phyloP scores from a whole-genome alignment of 768 basidiomycete genomes.

The Rhodosporidiobolus odoratus region DNA sequence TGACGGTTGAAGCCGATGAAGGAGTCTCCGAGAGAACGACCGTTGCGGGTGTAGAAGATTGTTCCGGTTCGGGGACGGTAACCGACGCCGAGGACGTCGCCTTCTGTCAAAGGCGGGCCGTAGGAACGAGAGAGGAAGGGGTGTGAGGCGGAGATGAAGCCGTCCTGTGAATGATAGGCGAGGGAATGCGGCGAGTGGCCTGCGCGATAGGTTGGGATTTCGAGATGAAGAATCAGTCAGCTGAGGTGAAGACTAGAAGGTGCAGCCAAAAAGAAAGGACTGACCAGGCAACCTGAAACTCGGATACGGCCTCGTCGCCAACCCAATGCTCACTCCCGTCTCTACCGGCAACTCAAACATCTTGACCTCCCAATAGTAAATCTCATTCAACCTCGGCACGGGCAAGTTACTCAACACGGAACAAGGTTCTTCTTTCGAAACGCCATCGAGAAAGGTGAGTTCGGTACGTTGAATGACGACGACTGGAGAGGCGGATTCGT shows the following conservation, averaged over 20 bases:
- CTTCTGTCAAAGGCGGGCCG: constrained; percentile 79
- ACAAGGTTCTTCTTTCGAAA: constrained; percentile 78
- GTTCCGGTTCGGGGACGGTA: constrained; percentile 94
- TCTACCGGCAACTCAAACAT: constrained; percentile 90
- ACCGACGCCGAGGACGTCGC: constrained; percentile 91
- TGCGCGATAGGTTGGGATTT: constrained; percentile 52
- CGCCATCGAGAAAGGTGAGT: constrained; percentile 76
- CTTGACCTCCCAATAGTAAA: constrained; percentile 99
- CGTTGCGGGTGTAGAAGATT: constrained; percentile 98
- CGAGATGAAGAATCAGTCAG: neutral
- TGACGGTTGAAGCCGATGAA: constrained; percentile 80
- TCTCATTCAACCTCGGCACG: constrained; percentile 93
- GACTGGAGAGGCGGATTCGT: constrained; percentile 76
- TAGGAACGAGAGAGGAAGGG: constrained; percentile 83
- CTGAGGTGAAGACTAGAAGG: neutral
- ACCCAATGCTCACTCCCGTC: constrained; percentile 83
- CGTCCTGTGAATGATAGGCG: constrained; percentile 83
- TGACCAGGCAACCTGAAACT: constrained; percentile 66
- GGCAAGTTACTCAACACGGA: constrained; percentile 96
- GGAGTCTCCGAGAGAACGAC: constrained; percentile 92
- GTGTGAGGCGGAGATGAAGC: constrained; percentile 95
- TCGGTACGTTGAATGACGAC: constrained; percentile 94
- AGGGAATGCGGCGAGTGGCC: constrained; percentile 80
- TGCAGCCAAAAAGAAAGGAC: neutral
- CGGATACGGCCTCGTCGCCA: constrained; percentile 96